Evolutionary conservation across 2,329 filamentous ascomycete species (phyloP).

Genomic region (Colletotrichum cordylinicola): DNA sequence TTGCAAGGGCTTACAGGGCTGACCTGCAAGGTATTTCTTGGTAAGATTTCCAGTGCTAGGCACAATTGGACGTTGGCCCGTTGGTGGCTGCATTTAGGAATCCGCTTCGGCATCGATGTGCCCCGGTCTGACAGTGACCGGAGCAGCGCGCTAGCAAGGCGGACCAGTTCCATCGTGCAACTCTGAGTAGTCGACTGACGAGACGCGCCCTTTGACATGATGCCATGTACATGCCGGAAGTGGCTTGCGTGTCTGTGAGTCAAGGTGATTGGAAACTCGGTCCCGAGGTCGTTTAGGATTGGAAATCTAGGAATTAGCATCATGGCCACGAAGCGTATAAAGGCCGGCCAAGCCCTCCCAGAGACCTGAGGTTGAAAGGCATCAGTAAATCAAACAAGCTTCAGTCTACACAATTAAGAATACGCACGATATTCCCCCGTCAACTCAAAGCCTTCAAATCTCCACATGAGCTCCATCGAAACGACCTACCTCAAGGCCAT

Average conservation of each 20-base stretch:
- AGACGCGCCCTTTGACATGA: constrained; percentile 17
- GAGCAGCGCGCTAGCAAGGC: neutral
- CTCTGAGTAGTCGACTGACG: neutral
- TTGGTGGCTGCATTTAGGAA: neutral
- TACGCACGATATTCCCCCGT: neutral
- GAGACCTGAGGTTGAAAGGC: neutral
- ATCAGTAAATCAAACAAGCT: neutral
- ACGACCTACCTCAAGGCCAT: constrained; percentile 15
- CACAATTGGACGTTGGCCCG: neutral
- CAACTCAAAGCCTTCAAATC: neutral
- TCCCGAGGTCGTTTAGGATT: neutral
- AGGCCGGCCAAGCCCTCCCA: neutral
- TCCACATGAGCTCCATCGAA: constrained; percentile 15
- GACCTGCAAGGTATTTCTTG: neutral
- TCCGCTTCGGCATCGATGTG: neutral
- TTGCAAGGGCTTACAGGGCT: neutral
- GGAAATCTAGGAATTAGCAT: neutral
- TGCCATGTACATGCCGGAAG: neutral
- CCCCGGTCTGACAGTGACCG: neutral
- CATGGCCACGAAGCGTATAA: neutral
- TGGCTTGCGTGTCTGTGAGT: neutral
- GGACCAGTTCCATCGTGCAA: neutral
- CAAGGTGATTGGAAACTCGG: neutral
- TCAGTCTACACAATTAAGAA: neutral
- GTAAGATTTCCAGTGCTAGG: neutral